Evolutionary conservation across 306 rosid species (phyloP), one percentile per base, ranked within the genome.

Genomic region (Gillenia trifoliata): DNA sequence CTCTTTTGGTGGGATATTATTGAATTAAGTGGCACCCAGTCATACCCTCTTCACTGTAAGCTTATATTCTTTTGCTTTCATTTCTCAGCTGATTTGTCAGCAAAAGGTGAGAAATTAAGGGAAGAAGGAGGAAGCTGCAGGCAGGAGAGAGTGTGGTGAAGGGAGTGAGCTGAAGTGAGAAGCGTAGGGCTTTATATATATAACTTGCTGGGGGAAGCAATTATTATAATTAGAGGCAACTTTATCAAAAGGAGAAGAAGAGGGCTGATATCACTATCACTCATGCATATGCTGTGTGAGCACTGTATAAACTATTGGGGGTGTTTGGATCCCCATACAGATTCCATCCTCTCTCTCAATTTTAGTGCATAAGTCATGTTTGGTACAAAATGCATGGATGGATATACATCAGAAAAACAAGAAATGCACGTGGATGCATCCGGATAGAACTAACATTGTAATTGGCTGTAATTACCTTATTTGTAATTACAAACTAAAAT

Each of bases 1-100:
- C 70, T 70, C 71, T 38, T 61, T 25, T 33, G 64, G 71, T 23
- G 65, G 75, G 50, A 70, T 10, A 34, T 22, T 54, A 8, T 34
- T 31, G 25, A n/a, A n/a, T n/a, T n/a, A n/a, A n/a, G n/a, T n/a
- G n/a, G n/a, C n/a, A n/a, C n/a, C n/a, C n/a, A n/a, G 26, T 11
- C n/a, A 8, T 63, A 25, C 23, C n/a, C 8, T 45, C 33, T 41
- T 59, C 36, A 28, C 16, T 26, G 33, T n/a, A n/a, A n/a, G 57
- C 43, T 41, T 59, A 11, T 20, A n/a, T 40, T 36, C 17, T 61
- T 28, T 43, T 61, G 34, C 23, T 59, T 59, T 77, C 63, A 61
- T 72, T 40, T 71, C 28, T 16, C 23, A 8, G 22, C 16, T 11
- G 62, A 22, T 30, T 30, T 70, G 10, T 9, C 0, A 19, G 34